Conservation (phyloP, 1,139 yeast species). For the Suhomyces atakaporum region DNA sequence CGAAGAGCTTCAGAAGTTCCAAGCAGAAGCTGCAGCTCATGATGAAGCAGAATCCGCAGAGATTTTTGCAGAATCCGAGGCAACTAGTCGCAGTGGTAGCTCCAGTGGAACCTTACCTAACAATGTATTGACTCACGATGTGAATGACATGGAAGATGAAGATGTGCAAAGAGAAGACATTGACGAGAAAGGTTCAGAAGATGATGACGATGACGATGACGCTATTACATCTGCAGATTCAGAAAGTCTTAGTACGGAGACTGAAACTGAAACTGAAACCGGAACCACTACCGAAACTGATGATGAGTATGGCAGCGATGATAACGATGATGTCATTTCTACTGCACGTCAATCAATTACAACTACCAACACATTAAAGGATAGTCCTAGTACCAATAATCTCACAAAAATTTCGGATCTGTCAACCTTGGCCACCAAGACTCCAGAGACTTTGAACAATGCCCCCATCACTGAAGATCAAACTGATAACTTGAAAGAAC, state of each 20-base stretch:
- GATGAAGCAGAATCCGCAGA: conserved; percentile 17
- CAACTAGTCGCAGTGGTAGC: conserved; percentile 4
- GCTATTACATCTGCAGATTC: conserved; percentile 25
- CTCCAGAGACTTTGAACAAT: conserved; percentile 36
- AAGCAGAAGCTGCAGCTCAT: conserved; percentile 26
- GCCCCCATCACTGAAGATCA: conserved; percentile 46
- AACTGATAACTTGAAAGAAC: conserved; percentile 38
- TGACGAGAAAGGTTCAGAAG: conserved; percentile 38
- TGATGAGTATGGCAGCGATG: conserved; percentile 24
- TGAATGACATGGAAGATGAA: conserved; percentile 49
- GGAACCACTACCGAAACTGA: conserved; percentile 25
- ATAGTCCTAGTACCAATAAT: conserved; percentile 8
- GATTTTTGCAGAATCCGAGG: conserved; percentile 7
- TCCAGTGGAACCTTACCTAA: conserved; percentile 13
- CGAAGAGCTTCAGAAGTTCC: conserved; percentile 40
- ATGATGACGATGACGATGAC: conserved; percentile 34
- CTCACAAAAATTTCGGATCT: conserved; percentile 19
- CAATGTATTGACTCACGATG: conserved; percentile 44
- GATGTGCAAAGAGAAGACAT: conserved; percentile 44
- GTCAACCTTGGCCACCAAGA: conserved; percentile 15
- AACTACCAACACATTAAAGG: conserved; percentile 19
- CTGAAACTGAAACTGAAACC: conserved; percentile 10
- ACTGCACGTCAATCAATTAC: conserved; percentile 17
- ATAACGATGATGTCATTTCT: conserved; percentile 21
- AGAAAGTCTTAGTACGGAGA: conserved; percentile 15